phyloP scores from a whole-genome alignment of 768 basidiomycete species.

The Panellus pusillus region DNA sequence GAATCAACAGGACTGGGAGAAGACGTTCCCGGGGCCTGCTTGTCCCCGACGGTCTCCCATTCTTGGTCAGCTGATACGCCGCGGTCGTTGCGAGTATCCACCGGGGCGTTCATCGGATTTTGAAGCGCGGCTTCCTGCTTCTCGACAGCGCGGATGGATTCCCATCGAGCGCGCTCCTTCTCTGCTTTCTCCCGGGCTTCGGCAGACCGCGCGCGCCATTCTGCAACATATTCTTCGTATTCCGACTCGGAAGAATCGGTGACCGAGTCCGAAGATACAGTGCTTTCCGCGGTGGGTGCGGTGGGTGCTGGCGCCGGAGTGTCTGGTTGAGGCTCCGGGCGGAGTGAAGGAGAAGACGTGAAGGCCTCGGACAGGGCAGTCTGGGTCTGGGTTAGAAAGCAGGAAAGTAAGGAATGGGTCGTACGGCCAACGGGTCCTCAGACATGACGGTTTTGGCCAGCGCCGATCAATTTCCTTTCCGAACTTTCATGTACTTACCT shows the following conservation, averaged over 20 bases:
- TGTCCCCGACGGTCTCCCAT: constrained; percentile 39
- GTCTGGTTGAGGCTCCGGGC: constrained; percentile 16
- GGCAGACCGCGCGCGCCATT: constrained; percentile 74
- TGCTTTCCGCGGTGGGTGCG: constrained; percentile 18
- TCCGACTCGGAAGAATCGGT: constrained; percentile 63
- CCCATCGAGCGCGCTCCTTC: constrained; percentile 71
- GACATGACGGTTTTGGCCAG: constrained; percentile 3
- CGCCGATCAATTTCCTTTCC: constrained; percentile 3
- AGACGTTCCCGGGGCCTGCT: constrained; percentile 15
- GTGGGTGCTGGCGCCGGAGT: constrained; percentile 5
- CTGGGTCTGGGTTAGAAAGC: constrained; percentile 21
- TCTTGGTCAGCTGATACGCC: constrained; percentile 27
- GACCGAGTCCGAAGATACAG: constrained; percentile 18
- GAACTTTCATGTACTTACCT: not conserved
- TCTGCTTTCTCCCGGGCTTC: constrained; percentile 75
- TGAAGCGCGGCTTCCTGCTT: constrained; percentile 41
- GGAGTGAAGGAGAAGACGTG: constrained; percentile 27
- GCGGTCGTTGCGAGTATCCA: constrained; percentile 5
- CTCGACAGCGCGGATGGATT: constrained; percentile 60
- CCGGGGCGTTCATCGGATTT: constrained; percentile 28
- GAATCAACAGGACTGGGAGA: constrained; percentile 41
- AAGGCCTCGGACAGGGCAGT: constrained; percentile 35
- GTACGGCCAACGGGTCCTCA: constrained; percentile 34
- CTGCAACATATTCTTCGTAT: constrained; percentile 66
- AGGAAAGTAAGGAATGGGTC: constrained; percentile 4